Evolutionary conservation across 192 early-diverging fungal genomes (phyloP).

Genomic region (Rhizophlyctis rosea): DNA sequence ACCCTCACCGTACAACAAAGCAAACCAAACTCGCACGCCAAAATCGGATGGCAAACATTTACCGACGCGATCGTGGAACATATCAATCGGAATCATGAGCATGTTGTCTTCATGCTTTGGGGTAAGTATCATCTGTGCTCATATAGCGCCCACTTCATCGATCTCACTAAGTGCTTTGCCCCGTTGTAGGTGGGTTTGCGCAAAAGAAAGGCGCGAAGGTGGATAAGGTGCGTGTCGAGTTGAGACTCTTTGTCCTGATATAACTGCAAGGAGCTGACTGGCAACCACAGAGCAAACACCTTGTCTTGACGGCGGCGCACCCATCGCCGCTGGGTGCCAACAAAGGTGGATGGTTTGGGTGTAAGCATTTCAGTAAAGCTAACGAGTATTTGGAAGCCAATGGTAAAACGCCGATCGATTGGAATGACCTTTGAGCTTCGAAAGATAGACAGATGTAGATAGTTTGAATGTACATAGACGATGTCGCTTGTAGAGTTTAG

Average conservation of each 20-base stretch:
- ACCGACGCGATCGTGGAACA: slow-evolving; percentile 79
- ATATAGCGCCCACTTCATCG: no score
- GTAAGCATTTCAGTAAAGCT: slow-evolving; percentile 79
- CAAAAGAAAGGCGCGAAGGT: slow-evolving; percentile 79
- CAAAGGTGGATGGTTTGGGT: slow-evolving; percentile 80
- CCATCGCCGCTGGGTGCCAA: slow-evolving; percentile 86
- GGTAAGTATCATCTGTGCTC: no score
- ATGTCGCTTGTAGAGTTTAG: no score
- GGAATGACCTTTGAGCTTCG: slow-evolving; percentile 52
- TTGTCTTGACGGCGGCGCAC: slow-evolving; percentile 82
- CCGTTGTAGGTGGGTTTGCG: slow-evolving; percentile 69
- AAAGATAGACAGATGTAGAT: no score
- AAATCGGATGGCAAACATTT: slow-evolving; percentile 73
- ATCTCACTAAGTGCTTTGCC: no score
- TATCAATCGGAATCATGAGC: slow-evolving; percentile 53
- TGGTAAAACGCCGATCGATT: slow-evolving; percentile 63
- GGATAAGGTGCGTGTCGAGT: slow-evolving; percentile 42
- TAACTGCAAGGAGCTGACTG: background rate
- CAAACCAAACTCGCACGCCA: slow-evolving; percentile 76
- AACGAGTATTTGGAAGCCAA: slow-evolving; percentile 74
- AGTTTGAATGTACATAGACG: no score
- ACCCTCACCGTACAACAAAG: slow-evolving; percentile 78
- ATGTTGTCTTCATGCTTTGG: slow-evolving; percentile 94
- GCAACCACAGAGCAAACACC: slow-evolving; percentile 59
- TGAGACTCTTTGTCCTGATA: background rate